phyloP scores from a whole-genome alignment of 768 basidiomycete genomes.

The Chalciporus sphaerocephalus region DNA sequence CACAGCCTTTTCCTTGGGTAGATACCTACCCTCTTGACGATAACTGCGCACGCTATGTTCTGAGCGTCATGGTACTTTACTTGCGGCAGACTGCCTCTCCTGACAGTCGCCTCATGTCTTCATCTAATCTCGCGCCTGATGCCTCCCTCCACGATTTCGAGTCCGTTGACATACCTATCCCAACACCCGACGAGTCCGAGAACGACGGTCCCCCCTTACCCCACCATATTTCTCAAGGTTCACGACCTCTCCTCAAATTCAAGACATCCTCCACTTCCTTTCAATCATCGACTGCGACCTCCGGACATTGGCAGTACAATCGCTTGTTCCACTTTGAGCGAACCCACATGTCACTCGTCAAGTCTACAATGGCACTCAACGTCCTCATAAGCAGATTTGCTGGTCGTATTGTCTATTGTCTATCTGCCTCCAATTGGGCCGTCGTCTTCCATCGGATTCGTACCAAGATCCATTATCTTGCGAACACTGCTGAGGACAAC shows the following conservation, averaged over 20 bases:
- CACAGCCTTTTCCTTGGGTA: conserved; percentile 41
- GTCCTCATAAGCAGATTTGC: conserved; percentile 65
- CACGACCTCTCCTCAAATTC: conserved; percentile 30
- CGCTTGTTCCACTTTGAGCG: conserved; percentile 47
- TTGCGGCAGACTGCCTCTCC: conserved; percentile 64
- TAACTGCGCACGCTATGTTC: conserved; percentile 71
- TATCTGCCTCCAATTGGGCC: conserved; percentile 86
- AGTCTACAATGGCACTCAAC: conserved; percentile 52
- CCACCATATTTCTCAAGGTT: conserved; percentile 37
- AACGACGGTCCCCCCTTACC: conserved; percentile 30
- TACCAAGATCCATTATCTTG: conserved; percentile 63
- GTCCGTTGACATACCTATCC: conserved; percentile 40
- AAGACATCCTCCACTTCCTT: conserved; percentile 40
- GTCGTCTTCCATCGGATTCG: conserved; percentile 70
- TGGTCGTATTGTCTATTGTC: conserved; percentile 76
- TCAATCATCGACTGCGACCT: conserved; percentile 36
- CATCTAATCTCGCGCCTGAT: conserved; percentile 57
- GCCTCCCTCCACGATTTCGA: conserved; percentile 72
- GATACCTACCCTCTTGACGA: conserved; percentile 79
- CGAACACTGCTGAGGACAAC: conserved; percentile 45
- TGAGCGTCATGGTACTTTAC: conserved; percentile 80
- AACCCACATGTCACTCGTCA: conserved; percentile 58
- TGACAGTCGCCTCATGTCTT: conserved; percentile 54
- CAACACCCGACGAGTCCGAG: conserved; percentile 19
- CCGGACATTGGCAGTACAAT: conserved; percentile 20